These are phyloP conservation scores for Ogataea paraovalis DNA, from an alignment of 805 yeast species.

Conservation along the genomic window DNA sequence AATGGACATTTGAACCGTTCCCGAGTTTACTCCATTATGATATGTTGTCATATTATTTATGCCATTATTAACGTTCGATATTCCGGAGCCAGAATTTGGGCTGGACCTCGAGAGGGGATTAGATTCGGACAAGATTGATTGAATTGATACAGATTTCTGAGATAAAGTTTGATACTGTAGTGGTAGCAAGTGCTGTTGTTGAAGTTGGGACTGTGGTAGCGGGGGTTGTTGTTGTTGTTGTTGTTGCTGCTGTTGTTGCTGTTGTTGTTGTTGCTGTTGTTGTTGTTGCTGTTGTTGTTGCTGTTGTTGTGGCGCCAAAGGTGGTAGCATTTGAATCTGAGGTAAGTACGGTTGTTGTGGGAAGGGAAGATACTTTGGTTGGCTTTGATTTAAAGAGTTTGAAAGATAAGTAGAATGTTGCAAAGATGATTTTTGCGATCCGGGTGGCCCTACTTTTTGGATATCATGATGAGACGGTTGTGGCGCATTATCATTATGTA, in stretches of 20 bases:
- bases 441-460: background rate
- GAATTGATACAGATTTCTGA: slow-evolving; percentile 11
- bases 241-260: background rate
- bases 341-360: slow-evolving; percentile 3
- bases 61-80: too few species aligned
- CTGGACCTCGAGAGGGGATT: background rate
- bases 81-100: background rate
- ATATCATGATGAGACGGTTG: background rate
- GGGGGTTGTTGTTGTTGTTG: slow-evolving; percentile 5
- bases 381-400: background rate
- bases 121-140: slow-evolving; percentile 8
- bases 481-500: background rate
- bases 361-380: slow-evolving; percentile 2
- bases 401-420: background rate
- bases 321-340: slow-evolving; percentile 1
- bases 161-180: background rate
- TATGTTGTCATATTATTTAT: too few species aligned
- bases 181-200: background rate
- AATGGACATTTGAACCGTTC: background rate
- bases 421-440: background rate
- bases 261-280: background rate
- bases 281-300: slow-evolving; percentile 1
- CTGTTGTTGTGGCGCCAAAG: background rate
- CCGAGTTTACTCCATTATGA: background rate
- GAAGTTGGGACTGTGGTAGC: background rate